Evolutionary conservation across 345 rosid species (phyloP).

Genomic region (Euphorbia peplus): DNA sequence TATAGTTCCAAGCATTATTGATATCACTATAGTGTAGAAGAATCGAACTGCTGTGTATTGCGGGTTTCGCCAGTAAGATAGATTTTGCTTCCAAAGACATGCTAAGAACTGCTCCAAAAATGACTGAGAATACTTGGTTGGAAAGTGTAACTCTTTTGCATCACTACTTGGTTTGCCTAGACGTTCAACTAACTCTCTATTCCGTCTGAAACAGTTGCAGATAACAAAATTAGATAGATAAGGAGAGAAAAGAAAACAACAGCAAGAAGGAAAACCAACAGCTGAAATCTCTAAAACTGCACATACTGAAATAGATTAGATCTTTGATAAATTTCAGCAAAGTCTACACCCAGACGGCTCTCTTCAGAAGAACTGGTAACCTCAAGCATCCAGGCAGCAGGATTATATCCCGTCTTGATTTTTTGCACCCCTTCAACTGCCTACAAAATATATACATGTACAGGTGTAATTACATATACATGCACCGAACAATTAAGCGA

Average conservation of each 20-base stretch:
- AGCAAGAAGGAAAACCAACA: background rate
- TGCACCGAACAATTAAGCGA: constrained; percentile 5
- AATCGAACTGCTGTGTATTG: constrained; percentile 95
- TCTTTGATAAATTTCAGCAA: constrained; percentile 77
- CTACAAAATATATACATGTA: constrained; percentile 34
- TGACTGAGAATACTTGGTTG: constrained; percentile 76
- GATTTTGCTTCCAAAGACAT: constrained; percentile 95
- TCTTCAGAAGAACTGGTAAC: constrained; percentile 80
- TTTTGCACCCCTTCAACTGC: constrained; percentile 80
- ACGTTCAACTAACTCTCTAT: constrained; percentile 63
- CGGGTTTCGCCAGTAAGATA: constrained; percentile 94
- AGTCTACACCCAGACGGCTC: constrained; percentile 65
- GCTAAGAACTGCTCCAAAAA: constrained; percentile 72
- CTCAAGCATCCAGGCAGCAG: constrained; percentile 99
- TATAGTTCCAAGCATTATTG: constrained; percentile 93
- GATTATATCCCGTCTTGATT: constrained; percentile 78
- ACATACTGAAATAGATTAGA: constrained; percentile 74
- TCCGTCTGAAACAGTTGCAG: constrained; percentile 46
- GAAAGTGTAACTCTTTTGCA: constrained; percentile 70
- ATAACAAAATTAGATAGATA: constrained; percentile 9
- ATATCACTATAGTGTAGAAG: constrained; percentile 90
- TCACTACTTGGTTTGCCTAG: constrained; percentile 68
- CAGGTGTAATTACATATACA: constrained; percentile 13
- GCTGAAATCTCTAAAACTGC: constrained; percentile 15
- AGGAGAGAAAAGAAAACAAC: constrained; percentile 10